phyloP scores from a whole-genome alignment of 1,284 basidiomycete species.

The Earliella scabrosa region DNA sequence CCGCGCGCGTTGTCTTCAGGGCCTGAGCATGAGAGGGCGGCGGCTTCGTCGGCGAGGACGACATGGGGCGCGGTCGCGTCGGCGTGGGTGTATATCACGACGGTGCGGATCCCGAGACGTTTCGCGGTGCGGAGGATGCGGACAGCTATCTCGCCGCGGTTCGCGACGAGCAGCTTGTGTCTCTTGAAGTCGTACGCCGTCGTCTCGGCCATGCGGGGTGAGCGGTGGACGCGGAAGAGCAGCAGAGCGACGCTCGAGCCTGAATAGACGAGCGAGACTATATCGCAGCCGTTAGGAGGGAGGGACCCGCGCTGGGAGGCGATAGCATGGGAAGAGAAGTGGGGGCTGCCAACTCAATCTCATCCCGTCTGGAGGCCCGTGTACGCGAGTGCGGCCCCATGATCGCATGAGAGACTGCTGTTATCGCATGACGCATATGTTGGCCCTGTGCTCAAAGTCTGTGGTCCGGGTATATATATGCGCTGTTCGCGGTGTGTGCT shows the following conservation, averaged over 20 bases:
- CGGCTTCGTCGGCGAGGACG: conserved; percentile 51
- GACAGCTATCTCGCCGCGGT: conserved; percentile 57
- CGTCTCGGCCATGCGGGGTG: too few relatives aligned
- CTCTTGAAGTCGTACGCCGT: too few relatives aligned
- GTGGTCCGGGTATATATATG: neutral
- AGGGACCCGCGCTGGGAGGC: neutral
- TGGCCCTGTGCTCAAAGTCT: neutral
- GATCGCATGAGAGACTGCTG: neutral
- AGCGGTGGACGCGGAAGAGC: too few relatives aligned
- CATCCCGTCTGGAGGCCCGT: too few relatives aligned
- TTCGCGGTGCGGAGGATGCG: conserved; percentile 60
- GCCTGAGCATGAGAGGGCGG: conserved; percentile 37
- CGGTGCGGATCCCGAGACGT: conserved; percentile 48
- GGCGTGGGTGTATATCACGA: conserved; percentile 58
- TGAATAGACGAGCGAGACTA: too few relatives aligned
- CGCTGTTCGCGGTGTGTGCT: too few relatives aligned
- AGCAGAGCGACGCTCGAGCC: too few relatives aligned
- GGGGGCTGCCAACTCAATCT: too few relatives aligned
- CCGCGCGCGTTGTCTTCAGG: conserved; percentile 31
- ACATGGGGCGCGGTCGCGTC: conserved; percentile 62
- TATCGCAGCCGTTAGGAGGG: neutral
- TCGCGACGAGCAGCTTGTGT: conserved; percentile 52
- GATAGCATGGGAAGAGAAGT: conserved; percentile 1
- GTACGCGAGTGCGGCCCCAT: neutral
- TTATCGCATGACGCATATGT: neutral